Evolutionary conservation across 2,329 filamentous ascomycete genomes (phyloP).

Genomic region (Verticillium isaacii): DNA sequence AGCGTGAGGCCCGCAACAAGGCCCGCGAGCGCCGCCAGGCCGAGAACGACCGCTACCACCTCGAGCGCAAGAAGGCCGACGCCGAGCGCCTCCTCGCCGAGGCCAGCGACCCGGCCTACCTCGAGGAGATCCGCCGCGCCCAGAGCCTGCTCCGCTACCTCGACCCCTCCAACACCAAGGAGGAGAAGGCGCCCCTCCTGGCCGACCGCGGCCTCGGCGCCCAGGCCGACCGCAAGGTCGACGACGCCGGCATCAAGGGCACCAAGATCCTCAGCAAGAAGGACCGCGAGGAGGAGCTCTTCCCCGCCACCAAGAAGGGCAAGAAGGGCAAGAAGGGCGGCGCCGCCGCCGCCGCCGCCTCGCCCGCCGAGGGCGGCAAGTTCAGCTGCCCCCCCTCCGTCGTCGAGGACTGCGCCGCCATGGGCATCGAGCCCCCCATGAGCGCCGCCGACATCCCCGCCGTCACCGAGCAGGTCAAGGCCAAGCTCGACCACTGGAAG

Average conservation of each 20-base stretch:
- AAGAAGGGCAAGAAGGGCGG: constrained; percentile 80
- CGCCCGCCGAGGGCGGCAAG: constrained; percentile 12
- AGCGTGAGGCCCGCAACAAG: constrained; percentile 75
- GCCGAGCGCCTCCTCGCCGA: constrained; percentile 75
- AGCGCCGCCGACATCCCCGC: constrained; percentile 75
- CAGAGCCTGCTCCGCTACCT: constrained; percentile 88
- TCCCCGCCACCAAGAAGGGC: constrained; percentile 75
- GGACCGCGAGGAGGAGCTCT: constrained; percentile 81
- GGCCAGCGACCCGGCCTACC: constrained; percentile 80
- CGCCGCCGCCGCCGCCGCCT: constrained; percentile 44
- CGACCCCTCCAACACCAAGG: constrained; percentile 62
- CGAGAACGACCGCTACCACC: constrained; percentile 70
- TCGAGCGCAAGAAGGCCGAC: constrained; percentile 70
- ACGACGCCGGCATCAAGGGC: constrained; percentile 80
- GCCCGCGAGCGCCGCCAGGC: constrained; percentile 73
- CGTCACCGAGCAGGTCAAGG: constrained; percentile 83
- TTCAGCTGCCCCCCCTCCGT: constrained; percentile 89
- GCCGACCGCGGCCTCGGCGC: constrained; percentile 72
- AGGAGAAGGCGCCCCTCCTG: constrained; percentile 62
- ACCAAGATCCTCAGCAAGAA: constrained; percentile 81
- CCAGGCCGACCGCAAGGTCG: constrained; percentile 75
- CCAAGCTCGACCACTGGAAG: constrained; percentile 90
- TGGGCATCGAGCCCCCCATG: constrained; percentile 85
- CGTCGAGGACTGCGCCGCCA: constrained; percentile 81
- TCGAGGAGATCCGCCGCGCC: constrained; percentile 86